Percentiles rank a stretch among this genome's conserved stretches.
Conservation (phyloP, 768 basidiomycete species). For the Tulasnella calospora region DNA sequence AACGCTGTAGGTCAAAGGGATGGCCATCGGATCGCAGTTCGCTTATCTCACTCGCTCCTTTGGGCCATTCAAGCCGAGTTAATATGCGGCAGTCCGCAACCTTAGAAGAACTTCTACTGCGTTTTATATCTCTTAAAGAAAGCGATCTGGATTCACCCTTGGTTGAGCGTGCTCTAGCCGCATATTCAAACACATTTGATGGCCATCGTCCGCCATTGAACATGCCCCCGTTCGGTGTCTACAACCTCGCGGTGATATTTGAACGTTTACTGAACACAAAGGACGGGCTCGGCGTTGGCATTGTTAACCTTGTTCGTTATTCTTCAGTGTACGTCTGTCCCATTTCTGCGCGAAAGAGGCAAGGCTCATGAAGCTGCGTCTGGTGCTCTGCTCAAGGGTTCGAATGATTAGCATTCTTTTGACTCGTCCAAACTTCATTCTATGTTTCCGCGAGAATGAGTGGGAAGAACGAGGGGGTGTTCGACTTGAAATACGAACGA, state of each 20-base stretch:
- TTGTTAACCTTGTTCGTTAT: not conserved
- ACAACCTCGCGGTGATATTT: too few relatives aligned
- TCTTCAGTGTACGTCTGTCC: not conserved
- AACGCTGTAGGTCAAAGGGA: too few relatives aligned
- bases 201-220: not conserved
- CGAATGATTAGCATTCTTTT: not conserved
- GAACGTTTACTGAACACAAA: too few relatives aligned
- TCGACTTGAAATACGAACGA: not conserved
- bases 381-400: not conserved
- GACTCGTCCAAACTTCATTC: not conserved
- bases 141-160: not conserved
- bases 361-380: not conserved
- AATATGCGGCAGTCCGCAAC: not conserved
- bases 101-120: not conserved
- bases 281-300: too few relatives aligned
- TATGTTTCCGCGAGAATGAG: not conserved
- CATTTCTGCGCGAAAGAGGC: not conserved
- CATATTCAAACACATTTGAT: not conserved
- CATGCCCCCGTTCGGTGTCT: too few relatives aligned
- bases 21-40: too few relatives aligned
- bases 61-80: not conserved
- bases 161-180: not conserved
- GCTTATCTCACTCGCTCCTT: too few relatives aligned
- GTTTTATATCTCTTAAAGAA: not conserved
- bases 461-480: not conserved